A percentile compares a stretch with the other conserved stretches of the same genome.
phyloP scores from a whole-genome alignment of 306 rosid species.

The Leucaena leucocephala region DNA sequence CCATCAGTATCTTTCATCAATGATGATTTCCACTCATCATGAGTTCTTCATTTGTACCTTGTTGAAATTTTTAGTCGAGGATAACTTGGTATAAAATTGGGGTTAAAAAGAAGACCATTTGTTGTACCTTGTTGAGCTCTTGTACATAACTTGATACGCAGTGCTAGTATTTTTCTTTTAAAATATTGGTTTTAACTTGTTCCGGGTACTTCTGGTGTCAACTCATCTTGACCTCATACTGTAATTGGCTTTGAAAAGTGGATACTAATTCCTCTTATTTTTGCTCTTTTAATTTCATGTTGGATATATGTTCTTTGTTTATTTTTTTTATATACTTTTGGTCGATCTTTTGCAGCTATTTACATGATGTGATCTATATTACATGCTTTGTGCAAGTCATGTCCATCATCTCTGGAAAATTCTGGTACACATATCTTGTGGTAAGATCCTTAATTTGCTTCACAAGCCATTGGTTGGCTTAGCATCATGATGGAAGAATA shows the following conservation, averaged over 20 bases:
- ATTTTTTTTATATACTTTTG: background rate
- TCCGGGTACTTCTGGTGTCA: background rate
- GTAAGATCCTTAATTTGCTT: constrained; percentile 54
- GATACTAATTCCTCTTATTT: background rate
- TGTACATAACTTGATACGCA: background rate
- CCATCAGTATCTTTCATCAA: background rate
- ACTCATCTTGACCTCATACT: background rate
- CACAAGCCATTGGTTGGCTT: constrained; percentile 3
- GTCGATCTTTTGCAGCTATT: constrained; percentile 61
- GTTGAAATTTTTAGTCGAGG: background rate
- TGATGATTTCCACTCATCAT: background rate
- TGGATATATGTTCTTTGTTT: background rate
- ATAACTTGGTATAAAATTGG: background rate
- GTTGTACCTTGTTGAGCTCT: background rate
- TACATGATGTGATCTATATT: constrained; percentile 88
- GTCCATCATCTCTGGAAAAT: constrained; percentile 90
- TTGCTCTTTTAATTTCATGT: constrained; percentile 17
- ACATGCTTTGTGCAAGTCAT: constrained; percentile 91
- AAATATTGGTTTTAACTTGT: background rate
- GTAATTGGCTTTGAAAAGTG: background rate
- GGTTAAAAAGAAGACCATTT: background rate
- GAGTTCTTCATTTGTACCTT: background rate
- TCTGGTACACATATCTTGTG: constrained; percentile 86
- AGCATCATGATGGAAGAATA: background rate
- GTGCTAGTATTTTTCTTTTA: too few relatives aligned